phyloP scores from a whole-genome alignment of 768 basidiomycete species.

The Agaricus blazei region DNA sequence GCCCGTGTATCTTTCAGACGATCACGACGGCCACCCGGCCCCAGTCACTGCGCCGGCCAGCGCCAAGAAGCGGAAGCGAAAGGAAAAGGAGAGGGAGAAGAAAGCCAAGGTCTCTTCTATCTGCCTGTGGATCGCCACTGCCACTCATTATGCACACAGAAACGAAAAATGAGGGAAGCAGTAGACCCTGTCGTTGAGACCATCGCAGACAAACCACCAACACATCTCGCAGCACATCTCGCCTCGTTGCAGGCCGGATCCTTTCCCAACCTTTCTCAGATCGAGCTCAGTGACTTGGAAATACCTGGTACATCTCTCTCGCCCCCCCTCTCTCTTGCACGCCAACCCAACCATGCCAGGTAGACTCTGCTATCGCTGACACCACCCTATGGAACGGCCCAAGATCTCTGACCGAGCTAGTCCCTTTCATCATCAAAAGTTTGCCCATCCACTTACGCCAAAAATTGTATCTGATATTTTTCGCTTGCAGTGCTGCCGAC shows the following conservation, averaged over 20 bases:
- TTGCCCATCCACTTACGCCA: conserved; percentile 13
- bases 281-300: conserved; percentile 77
- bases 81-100: conserved; percentile 69
- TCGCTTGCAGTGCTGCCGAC: conserved; percentile 53
- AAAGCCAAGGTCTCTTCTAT: conserved; percentile 53
- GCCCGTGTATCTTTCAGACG: conserved; percentile 13
- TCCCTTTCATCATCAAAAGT: conserved; percentile 77
- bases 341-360: conserved; percentile 24
- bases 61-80: conserved; percentile 67
- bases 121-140: background rate
- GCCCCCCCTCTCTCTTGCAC: background rate
- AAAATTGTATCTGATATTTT: background rate
- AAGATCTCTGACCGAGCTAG: conserved; percentile 66
- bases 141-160: conserved; percentile 33
- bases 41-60: conserved; percentile 30
- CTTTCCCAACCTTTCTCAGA: conserved; percentile 59
- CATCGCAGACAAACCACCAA: conserved; percentile 52
- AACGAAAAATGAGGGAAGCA: conserved; percentile 53
- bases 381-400: conserved; percentile 69
- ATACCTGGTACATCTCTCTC: conserved; percentile 63
- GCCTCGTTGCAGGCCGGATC: conserved; percentile 62
- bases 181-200: conserved; percentile 34
- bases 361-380: conserved; percentile 71
- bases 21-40: conserved; percentile 4
- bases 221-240: conserved; percentile 58